These are phyloP conservation scores for Schwanniomyces sp. DNA, from an alignment of 805 yeast genomes.

Conservation along the genomic window DNA sequence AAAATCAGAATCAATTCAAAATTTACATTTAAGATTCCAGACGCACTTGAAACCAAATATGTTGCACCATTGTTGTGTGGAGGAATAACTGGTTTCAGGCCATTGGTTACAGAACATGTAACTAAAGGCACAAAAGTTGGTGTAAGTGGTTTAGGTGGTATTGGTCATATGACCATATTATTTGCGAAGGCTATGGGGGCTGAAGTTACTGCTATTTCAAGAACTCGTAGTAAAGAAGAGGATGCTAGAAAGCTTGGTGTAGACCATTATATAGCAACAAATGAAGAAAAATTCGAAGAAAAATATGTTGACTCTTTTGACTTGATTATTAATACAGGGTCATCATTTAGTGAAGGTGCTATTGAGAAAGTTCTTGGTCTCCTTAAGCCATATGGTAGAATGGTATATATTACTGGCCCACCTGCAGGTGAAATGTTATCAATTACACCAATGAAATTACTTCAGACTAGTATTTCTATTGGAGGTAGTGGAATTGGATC, in stretches of 20 bases:
- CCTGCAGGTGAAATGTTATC: constrained; percentile 24
- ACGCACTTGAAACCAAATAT: constrained; percentile 32
- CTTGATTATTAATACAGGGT: constrained; percentile 27
- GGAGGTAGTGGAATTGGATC: constrained; percentile 36
- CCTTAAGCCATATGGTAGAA: neutral
- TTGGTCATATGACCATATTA: too few relatives aligned
- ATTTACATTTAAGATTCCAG: constrained; percentile 51
- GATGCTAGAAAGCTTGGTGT: constrained; percentile 34
- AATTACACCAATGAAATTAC: constrained; percentile 22
- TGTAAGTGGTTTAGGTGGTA: constrained; percentile 14
- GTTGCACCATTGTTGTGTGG: constrained; percentile 23
- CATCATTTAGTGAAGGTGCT: constrained; percentile 49
- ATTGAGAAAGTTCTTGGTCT: constrained; percentile 29
- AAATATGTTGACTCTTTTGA: constrained; percentile 1
- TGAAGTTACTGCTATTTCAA: constrained; percentile 21
- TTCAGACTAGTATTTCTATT: constrained; percentile 25
- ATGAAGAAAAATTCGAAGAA: constrained; percentile 40
- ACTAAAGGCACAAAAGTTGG: constrained; percentile 49
- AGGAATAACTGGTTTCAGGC: constrained; percentile 56
- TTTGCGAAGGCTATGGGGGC: too few relatives aligned
- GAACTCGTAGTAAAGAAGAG: constrained; percentile 26
- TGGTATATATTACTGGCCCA: constrained; percentile 35
- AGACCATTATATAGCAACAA: constrained; percentile 45
- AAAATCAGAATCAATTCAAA: constrained; percentile 43
- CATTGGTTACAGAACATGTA: constrained; percentile 44